Base-by-base conservation (phyloP, 2,329 filamentous ascomycete genomes). In the Mycosphaerella arachidis region DNA sequence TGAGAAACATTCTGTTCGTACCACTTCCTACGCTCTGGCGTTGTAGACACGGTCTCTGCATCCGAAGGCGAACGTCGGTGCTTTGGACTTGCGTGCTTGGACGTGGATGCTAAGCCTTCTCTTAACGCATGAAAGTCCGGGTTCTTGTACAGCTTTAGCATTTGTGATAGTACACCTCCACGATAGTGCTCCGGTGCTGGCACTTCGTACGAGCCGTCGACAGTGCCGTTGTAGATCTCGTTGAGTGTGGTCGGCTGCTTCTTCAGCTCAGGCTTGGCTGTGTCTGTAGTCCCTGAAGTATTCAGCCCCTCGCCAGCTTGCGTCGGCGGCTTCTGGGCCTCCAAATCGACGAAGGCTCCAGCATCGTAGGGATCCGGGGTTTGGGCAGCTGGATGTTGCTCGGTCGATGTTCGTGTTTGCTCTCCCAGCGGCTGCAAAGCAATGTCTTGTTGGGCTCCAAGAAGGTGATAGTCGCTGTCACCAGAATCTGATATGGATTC, bases 151-250 rank as follows among this genome's bases (percentile, higher is more conserved):
- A 91, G 79, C 72, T 86, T 90, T 50, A 94, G 77, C 0, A 94
- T 77, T 0, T 86, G 87, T 1, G 86, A 86, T 1, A 94, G 77
- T 50, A 93, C 84, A 27, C 90, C 89, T 30, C 86, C 87, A 52
- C 86, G 85, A 71, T 90, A 92, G 62, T 86, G 83, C 20, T 80
- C 76, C 3, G 89, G 89, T 43, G 81, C 79, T 50, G 86, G 85
- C 12, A 90, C 83, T 68, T 89, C 89, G 58, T 84, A 64, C 9
- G 59, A 62, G 24, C 62, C 59, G 24, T 64, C 62, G 29, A 55
- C 46, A 24, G 57, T 35, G 16, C 48, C 53, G 27, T 59, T 57
- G 57, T 57, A 64, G 7, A 60, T 62, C 12, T 62, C 50, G 4
- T 59, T 35, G 16, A 59, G 40, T 27, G 53, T 35, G 18, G 24